A percentile compares a stretch with the other conserved stretches of the same genome.
These are phyloP conservation scores for Castanea sativa DNA, from an alignment of 306 rosid genomes.

Conservation along the genomic window DNA sequence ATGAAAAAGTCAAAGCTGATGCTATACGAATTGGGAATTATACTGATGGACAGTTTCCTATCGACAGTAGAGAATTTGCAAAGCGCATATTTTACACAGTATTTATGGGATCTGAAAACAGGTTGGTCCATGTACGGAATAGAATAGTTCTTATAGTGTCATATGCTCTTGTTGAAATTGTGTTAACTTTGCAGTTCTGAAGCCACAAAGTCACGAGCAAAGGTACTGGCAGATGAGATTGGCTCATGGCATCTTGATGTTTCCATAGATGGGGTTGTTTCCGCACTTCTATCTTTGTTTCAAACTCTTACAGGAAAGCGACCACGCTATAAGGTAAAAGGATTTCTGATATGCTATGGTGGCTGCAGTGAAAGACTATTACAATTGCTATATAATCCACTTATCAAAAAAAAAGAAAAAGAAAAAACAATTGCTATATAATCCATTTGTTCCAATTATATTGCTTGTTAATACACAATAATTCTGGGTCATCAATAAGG, in stretches of 20 bases:
- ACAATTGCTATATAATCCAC: neutral
- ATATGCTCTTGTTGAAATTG: conserved; percentile 1
- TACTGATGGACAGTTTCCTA: conserved; percentile 78
- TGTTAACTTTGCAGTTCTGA: conserved; percentile 60
- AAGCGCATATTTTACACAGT: conserved; percentile 81
- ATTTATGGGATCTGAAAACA: conserved; percentile 97
- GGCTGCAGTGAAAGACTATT: neutral
- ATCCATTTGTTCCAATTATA: neutral
- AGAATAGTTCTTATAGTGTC: neutral
- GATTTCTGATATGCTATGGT: neutral
- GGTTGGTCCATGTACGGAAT: conserved; percentile 34
- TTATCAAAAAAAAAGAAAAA: too few relatives aligned
- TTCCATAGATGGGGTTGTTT: conserved; percentile 74
- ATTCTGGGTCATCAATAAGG: neutral
- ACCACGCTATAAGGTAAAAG: conserved; percentile 73
- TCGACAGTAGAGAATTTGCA: conserved; percentile 87
- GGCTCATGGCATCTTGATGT: conserved; percentile 98
- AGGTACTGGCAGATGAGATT: conserved; percentile 77
- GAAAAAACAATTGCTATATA: neutral
- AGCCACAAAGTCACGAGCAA: conserved; percentile 67
- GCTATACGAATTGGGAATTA: conserved; percentile 88
- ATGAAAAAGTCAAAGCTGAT: conserved; percentile 89
- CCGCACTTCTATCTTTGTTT: conserved; percentile 68
- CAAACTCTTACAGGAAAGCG: conserved; percentile 80
- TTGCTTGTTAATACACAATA: neutral